Evolutionary conservation across 306 rosid species (phyloP), one percentile per base, ranked within the genome.

Genomic region (Vachellia pachyceras): DNA sequence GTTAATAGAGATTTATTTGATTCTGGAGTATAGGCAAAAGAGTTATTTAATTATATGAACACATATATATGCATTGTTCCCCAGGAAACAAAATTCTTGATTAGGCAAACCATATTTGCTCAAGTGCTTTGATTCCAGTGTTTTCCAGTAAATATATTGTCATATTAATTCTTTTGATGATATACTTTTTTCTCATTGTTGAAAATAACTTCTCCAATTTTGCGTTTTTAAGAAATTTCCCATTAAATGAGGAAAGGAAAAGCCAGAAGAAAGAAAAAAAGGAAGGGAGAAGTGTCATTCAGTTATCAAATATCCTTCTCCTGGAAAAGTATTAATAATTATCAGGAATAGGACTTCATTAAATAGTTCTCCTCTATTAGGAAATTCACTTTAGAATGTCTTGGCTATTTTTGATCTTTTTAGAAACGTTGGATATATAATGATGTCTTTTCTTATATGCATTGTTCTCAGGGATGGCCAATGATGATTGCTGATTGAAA

Each of bases 261-360:
- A 36, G 12, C 29, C 1, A 20, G 22, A 41, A 1, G 37, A 69
- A 11, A 42, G 37, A n/a, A n/a, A n/a, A n/a, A 12, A 66, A n/a
- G 23, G 29, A 17, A 37, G 12, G 58, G 73, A 3, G 22, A 10
- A 67, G 0, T 10, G 6, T 35, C 70, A 67, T 40, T 52, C 52
- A 74, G 40, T 64, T 52, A 11, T 23, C 36, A n/a, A 65, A 65
- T 29, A 61, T 70, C 39, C 23, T 11, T 50, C 60, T 3, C 20
- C 29, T 36, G 71, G 42, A 70, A 42, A 85, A 54, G 33, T 69
- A 45, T 18, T 75, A 66, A n/a, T 78, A 71, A 25, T 20, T 39
- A 29, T 69, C 78, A 17, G n/a, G 29, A 58, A 61, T n/a, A n/a
- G n/a, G n/a, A n/a, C n/a, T n/a, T n/a, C n/a, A n/a, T n/a, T 35